phyloP scores from a whole-genome alignment of 805 yeast genomes.

The Starmera quercuum region DNA sequence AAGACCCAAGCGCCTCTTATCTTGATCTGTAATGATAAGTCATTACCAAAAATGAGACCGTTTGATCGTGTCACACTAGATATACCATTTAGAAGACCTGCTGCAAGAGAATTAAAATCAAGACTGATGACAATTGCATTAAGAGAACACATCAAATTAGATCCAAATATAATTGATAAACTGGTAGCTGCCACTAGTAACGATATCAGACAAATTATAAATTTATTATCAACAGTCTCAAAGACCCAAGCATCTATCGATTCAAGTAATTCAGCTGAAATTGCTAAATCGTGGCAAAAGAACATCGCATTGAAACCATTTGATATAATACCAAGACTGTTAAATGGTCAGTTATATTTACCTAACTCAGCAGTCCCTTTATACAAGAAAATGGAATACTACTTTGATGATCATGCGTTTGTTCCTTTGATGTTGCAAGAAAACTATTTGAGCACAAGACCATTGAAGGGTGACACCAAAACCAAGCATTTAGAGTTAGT shows the following conservation, averaged over 20 bases:
- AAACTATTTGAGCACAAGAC: conserved; percentile 69
- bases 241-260: conserved; percentile 61
- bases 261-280: conserved; percentile 51
- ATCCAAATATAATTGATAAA: conserved; percentile 74
- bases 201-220: conserved; percentile 92
- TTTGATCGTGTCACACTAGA: conserved; percentile 80
- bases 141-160: conserved; percentile 74
- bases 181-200: conserved; percentile 79
- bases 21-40: conserved; percentile 87
- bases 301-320: conserved; percentile 88
- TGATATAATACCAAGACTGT: conserved; percentile 69
- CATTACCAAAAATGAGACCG: conserved; percentile 92
- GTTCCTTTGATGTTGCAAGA: conserved; percentile 96
- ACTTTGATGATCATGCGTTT: conserved; percentile 91
- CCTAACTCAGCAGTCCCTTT: conserved; percentile 45
- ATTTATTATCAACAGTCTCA: conserved; percentile 78
- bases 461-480: conserved; percentile 36
- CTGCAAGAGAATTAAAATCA: conserved; percentile 70
- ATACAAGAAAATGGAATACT: conserved; percentile 79
- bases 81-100: conserved; percentile 83
- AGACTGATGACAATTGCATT: conserved; percentile 86
- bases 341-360: conserved; percentile 54
- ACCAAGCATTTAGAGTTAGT: conserved; percentile 51
- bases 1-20: conserved; percentile 86
- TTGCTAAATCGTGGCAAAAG: conserved; percentile 75